Evolutionary conservation across 768 basidiomycete species (phyloP).

Genomic region (Phanerochaete carnosa): DNA sequence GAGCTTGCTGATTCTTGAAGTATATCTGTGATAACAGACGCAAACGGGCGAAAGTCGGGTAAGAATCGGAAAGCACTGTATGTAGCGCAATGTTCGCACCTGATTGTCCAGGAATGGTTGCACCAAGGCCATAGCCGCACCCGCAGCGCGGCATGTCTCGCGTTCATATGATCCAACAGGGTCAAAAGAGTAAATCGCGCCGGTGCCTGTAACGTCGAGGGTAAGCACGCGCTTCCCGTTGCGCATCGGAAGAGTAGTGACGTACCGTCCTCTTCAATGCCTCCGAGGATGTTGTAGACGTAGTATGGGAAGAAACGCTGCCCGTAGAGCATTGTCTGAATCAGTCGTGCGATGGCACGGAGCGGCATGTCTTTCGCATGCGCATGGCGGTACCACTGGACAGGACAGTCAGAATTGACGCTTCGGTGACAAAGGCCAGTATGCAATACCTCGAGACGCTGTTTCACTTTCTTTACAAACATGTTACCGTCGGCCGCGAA

Average conservation of each 20-base stretch:
- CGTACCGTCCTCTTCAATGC: slow-evolving; percentile 94
- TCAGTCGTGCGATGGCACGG: slow-evolving; percentile 92
- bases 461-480: slow-evolving; percentile 95
- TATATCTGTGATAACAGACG: slow-evolving; percentile 79
- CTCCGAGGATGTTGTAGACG: slow-evolving; percentile 94
- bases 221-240: slow-evolving; percentile 15
- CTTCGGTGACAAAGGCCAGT: neutral
- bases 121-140: slow-evolving; percentile 89
- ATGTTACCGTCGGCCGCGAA: slow-evolving; percentile 97
- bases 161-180: slow-evolving; percentile 98
- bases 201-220: slow-evolving; percentile 57
- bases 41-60: slow-evolving; percentile 41
- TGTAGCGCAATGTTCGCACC: slow-evolving; percentile 44
- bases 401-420: neutral
- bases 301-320: slow-evolving; percentile 99
- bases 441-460: slow-evolving; percentile 82
- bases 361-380: slow-evolving; percentile 98
- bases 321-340: slow-evolving; percentile 97
- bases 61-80: slow-evolving; percentile 36
- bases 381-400: slow-evolving; percentile 95
- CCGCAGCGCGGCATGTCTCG: slow-evolving; percentile 93
- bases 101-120: slow-evolving; percentile 99
- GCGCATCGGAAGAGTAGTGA: slow-evolving; percentile 14
- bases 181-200: slow-evolving; percentile 99
- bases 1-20: slow-evolving; percentile 91